Evolutionary conservation across 2,329 filamentous ascomycete genomes (phyloP).

Genomic region (Echinosphaeria canescens): DNA sequence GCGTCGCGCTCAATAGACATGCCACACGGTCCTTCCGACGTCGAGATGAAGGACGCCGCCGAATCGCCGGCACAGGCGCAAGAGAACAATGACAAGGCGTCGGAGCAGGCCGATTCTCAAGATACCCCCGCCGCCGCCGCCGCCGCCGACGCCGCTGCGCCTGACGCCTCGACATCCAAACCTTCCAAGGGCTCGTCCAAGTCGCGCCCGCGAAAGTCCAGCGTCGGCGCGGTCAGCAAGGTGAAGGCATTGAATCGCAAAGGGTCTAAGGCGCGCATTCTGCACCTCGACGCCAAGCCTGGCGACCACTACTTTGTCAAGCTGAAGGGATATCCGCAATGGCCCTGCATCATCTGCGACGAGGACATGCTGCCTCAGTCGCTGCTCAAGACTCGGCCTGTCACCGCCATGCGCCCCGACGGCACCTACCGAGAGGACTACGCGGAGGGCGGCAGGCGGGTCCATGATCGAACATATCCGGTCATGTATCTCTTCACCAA

Average conservation of each 20-base stretch:
- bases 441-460: conserved; percentile 70
- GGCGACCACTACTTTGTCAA: conserved; percentile 86
- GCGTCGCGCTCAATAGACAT: conserved; percentile 11
- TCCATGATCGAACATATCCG: conserved; percentile 68
- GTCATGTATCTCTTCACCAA: conserved; percentile 93
- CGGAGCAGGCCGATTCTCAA: no score
- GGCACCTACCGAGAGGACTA: conserved; percentile 78
- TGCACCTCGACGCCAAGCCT: conserved; percentile 61
- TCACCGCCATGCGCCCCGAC: conserved; percentile 62
- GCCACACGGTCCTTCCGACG: conserved; percentile 15
- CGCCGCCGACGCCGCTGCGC: conserved; percentile 7
- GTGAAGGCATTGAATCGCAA: conserved; percentile 72
- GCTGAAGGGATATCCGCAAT: conserved; percentile 84
- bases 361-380: conserved; percentile 78
- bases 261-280: conserved; percentile 51
- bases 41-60: conserved; percentile 53
- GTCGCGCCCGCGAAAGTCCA: conserved; percentile 55
- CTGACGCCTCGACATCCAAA: conserved; percentile 4
- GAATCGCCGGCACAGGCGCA: no score
- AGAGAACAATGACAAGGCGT: no score
- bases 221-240: conserved; percentile 41
- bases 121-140: no score
- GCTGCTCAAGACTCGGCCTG: conserved; percentile 58
- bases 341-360: conserved; percentile 87
- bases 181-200: no score